phyloP scores from a whole-genome alignment of 306 rosid genomes.

The Psophocarpus tetragonolobus region DNA sequence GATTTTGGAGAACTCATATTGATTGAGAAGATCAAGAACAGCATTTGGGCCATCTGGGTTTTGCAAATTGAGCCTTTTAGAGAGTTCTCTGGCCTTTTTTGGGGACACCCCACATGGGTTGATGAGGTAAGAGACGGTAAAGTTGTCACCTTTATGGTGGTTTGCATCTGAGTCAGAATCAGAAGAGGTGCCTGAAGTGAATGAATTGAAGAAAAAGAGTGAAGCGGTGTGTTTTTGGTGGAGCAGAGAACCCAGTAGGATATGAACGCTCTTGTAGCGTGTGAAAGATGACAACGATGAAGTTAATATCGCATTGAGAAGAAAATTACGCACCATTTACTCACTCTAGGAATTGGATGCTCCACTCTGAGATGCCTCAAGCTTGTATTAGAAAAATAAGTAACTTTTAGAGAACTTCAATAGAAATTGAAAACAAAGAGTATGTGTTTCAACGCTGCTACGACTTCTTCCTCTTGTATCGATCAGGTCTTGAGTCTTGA shows the following conservation, averaged over 20 bases:
- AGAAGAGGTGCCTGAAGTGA: not conserved
- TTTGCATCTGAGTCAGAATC: not conserved
- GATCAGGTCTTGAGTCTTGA: too few relatives aligned
- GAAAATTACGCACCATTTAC: not conserved
- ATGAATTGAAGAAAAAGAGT: too few relatives aligned
- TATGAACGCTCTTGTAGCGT: not conserved
- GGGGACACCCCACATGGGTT: conserved; percentile 45
- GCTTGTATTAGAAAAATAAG: too few relatives aligned
- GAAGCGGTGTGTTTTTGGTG: not conserved
- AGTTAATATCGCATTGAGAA: not conserved
- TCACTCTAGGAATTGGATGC: not conserved
- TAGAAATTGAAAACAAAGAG: too few relatives aligned
- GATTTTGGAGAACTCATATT: conserved; percentile 31
- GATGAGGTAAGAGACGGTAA: conserved; percentile 40
- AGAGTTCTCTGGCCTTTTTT: conserved; percentile 7
- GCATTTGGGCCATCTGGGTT: conserved; percentile 22
- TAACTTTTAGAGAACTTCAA: too few relatives aligned
- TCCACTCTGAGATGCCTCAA: too few relatives aligned
- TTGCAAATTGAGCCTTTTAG: not conserved
- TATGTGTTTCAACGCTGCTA: too few relatives aligned
- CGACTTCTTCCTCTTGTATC: too few relatives aligned
- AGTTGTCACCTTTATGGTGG: not conserved
- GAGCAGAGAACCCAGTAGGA: not conserved
- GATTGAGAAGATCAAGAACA: conserved; percentile 30
- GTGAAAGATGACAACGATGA: not conserved